Conservation (phyloP, 148 eudicot species). For the Vaccinium vitisidaea region DNA sequence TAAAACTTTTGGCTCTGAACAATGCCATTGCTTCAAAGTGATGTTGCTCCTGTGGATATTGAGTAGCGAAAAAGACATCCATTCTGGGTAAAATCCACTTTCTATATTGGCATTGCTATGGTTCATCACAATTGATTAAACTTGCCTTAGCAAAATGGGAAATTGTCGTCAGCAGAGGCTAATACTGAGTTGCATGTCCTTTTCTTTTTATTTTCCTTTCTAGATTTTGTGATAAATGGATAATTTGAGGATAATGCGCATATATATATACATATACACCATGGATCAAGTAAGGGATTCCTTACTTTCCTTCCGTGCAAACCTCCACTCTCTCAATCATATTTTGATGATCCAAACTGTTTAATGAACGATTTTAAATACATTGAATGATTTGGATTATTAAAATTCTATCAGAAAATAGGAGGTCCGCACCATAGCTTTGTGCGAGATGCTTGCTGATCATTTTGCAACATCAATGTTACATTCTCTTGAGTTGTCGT, state of each 20-base stretch:
- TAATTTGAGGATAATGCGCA: background rate
- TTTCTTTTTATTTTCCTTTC: background rate
- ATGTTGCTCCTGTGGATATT: constrained; percentile 12
- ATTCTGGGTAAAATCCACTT: background rate
- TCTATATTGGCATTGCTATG: background rate
- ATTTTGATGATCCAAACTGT: no score
- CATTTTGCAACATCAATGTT: background rate
- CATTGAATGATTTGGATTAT: no score
- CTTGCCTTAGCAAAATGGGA: background rate
- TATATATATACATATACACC: no score
- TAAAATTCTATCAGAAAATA: no score
- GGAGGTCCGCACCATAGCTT: no score
- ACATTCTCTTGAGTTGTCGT: background rate
- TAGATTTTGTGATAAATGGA: background rate
- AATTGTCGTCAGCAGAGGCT: background rate
- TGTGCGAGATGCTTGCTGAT: no score
- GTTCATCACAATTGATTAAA: background rate
- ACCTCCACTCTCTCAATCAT: no score
- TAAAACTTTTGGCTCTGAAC: background rate
- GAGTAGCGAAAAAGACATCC: constrained; percentile 15
- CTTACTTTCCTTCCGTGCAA: no score
- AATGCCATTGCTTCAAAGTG: constrained; percentile 25
- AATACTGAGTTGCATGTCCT: background rate
- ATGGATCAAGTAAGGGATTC: no score
- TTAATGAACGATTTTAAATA: no score